Evolutionary conservation across 1,284 basidiomycete species (phyloP).

Genomic region (Cystobasidium slooffiae): DNA sequence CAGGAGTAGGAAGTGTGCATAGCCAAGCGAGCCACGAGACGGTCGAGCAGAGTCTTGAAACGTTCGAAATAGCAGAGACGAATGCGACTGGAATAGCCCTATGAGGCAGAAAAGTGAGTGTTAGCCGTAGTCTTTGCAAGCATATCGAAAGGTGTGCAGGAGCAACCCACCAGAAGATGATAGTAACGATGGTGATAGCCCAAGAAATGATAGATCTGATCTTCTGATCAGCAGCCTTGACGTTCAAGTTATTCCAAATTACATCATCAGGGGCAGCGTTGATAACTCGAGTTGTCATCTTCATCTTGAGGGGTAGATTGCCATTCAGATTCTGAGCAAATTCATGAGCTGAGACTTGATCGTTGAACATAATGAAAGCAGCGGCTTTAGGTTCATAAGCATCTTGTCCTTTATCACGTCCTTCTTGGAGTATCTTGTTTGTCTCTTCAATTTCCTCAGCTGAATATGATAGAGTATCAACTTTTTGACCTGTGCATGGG

Average conservation of each 20-base stretch:
- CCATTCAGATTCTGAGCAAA: constrained; percentile 60
- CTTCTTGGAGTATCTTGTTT: constrained; percentile 61
- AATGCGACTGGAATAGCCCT: constrained; percentile 63
- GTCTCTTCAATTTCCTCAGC: constrained; percentile 64
- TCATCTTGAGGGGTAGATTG: constrained; percentile 56
- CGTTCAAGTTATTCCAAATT: constrained; percentile 81
- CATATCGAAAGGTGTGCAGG: no score
- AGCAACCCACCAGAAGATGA: constrained; percentile 67
- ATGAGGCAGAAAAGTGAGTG: no score
- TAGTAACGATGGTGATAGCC: constrained; percentile 65
- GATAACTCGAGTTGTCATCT: constrained; percentile 65
- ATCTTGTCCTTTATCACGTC: constrained; percentile 68
- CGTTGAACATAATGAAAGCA: constrained; percentile 85
- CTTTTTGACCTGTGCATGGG: constrained; percentile 72
- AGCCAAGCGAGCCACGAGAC: constrained; percentile 82
- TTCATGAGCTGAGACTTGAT: constrained; percentile 90
- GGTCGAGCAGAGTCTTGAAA: constrained; percentile 70
- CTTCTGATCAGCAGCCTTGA: constrained; percentile 86
- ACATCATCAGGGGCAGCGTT: constrained; percentile 83
- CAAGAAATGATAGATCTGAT: constrained; percentile 62
- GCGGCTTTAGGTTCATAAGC: constrained; percentile 61
- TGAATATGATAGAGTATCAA: constrained; percentile 87
- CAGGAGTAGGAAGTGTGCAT: constrained; percentile 65
- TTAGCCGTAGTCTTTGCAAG: no score
- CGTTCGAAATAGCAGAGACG: constrained; percentile 90